phyloP scores from a whole-genome alignment of 345 rosid species.

The Combretum micranthum region DNA sequence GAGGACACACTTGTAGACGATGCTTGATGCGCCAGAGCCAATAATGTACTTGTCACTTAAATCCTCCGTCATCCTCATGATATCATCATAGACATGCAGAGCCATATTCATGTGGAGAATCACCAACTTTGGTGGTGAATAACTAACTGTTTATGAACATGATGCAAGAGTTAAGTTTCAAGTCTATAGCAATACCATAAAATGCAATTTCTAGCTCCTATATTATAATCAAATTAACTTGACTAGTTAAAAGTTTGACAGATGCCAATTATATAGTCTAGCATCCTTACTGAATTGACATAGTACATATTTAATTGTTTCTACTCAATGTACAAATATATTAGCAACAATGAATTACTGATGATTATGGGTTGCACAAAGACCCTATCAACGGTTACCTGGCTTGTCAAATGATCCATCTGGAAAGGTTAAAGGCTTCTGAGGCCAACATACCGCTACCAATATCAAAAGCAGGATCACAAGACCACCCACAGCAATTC shows the following conservation, averaged over 20 bases:
- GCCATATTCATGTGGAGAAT: constrained; percentile 99
- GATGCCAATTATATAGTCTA: no score
- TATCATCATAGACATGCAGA: constrained; percentile 92
- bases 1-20: constrained; percentile 86
- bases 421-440: constrained; percentile 46
- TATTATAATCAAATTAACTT: no score
- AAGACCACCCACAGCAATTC: constrained; percentile 86
- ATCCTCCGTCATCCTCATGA: constrained; percentile 97
- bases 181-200: no score
- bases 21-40: constrained; percentile 89
- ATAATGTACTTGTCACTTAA: constrained; percentile 84
- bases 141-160: constrained; percentile 37
- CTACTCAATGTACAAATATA: no score
- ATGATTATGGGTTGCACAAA: not conserved
- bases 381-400: constrained; percentile 31
- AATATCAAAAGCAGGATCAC: constrained; percentile 82
- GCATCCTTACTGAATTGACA: no score
- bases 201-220: no score
- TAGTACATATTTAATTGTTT: no score
- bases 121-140: constrained; percentile 73
- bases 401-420: constrained; percentile 88
- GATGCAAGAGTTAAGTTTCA: not conserved
- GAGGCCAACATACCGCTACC: constrained; percentile 70
- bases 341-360: no score
- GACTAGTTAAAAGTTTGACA: no score